A percentile compares a stretch with the other conserved stretches of the same genome.
Evolutionary conservation across 108 stramenopile genomes (phyloP).

Genomic region (Cylindrotheca fusiformis): DNA sequence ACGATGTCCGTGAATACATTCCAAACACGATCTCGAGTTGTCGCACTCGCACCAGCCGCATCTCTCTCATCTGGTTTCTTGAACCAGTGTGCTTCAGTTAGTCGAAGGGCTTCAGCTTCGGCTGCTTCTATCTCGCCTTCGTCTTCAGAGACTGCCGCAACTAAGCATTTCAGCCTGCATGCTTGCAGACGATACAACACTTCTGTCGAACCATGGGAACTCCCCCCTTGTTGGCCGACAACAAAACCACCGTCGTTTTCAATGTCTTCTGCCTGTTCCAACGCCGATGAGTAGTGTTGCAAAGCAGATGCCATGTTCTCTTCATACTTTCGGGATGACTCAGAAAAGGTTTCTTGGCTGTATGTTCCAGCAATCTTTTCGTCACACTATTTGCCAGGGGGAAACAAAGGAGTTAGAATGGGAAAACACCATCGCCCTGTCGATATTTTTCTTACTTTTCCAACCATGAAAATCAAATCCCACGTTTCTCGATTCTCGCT

Average conservation of each 20-base stretch:
- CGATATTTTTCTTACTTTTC: constrained; percentile 62
- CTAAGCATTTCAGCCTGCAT: constrained; percentile 70
- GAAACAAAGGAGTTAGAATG: background rate
- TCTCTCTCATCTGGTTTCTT: constrained; percentile 15
- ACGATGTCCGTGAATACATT: constrained; percentile 67
- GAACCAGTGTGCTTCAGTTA: constrained; percentile 51
- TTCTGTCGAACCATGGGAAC: constrained; percentile 77
- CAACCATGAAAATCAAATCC: constrained; percentile 79
- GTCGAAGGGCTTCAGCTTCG: constrained; percentile 63
- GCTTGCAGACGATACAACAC: constrained; percentile 81
- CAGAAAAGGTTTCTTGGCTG: constrained; percentile 37
- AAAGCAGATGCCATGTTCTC: constrained; percentile 50
- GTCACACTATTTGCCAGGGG: constrained; percentile 31
- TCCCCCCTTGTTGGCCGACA: constrained; percentile 63
- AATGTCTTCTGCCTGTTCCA: constrained; percentile 41
- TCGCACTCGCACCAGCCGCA: background rate
- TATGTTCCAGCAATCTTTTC: constrained; percentile 81
- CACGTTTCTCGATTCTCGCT: constrained; percentile 47
- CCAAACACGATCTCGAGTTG: constrained; percentile 56
- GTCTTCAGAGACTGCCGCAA: constrained; percentile 45
- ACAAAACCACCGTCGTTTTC: constrained; percentile 47
- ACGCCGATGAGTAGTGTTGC: constrained; percentile 47
- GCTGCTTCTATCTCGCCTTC: constrained; percentile 42
- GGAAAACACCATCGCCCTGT: background rate
- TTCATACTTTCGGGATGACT: constrained; percentile 56